These are phyloP conservation scores for Lanmaoa rubissima DNA, from an alignment of 768 basidiomycete genomes.

Conservation along the genomic window DNA sequence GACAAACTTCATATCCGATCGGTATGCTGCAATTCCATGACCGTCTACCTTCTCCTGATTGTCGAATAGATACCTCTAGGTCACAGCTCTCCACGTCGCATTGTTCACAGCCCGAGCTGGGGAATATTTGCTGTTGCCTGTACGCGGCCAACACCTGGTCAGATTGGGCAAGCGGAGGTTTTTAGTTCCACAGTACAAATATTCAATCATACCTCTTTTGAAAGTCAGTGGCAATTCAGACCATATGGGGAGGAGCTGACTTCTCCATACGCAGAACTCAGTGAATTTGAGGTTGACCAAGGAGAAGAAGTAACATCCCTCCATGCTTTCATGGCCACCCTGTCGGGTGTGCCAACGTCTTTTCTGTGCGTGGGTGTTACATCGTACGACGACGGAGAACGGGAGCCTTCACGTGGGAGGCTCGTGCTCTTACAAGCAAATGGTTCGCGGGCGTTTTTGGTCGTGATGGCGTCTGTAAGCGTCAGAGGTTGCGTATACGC, in stretches of 20 bases:
- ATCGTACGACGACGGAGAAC: slow-evolving; percentile 40
- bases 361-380: slow-evolving; percentile 54
- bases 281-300: slow-evolving; percentile 29
- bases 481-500: slow-evolving; percentile 72
- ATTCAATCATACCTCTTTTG: slow-evolving; percentile 62
- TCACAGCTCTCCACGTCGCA: slow-evolving; percentile 63
- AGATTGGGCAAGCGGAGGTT: slow-evolving; percentile 49
- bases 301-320: slow-evolving; percentile 67
- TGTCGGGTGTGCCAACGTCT: slow-evolving; percentile 32
- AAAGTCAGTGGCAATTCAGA: slow-evolving; percentile 43
- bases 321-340: slow-evolving; percentile 30
- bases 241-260: not conserved
- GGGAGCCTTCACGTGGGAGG: slow-evolving; percentile 55
- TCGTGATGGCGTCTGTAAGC: slow-evolving; percentile 40
- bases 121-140: slow-evolving; percentile 69
- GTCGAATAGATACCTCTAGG: slow-evolving; percentile 63
- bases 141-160: slow-evolving; percentile 48
- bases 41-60: not conserved
- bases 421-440: slow-evolving; percentile 52
- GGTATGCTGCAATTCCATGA: slow-evolving; percentile 38
- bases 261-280: slow-evolving; percentile 19
- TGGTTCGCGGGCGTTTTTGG: slow-evolving; percentile 20
- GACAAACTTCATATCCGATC: slow-evolving; percentile 81
- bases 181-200: slow-evolving; percentile 60
- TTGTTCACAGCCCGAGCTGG: slow-evolving; percentile 55